Evolutionary conservation across 2,329 filamentous ascomycete species (phyloP), one percentile per base, ranked within the genome.

Genomic region (Pseudovirgaria hyperparasitica): DNA sequence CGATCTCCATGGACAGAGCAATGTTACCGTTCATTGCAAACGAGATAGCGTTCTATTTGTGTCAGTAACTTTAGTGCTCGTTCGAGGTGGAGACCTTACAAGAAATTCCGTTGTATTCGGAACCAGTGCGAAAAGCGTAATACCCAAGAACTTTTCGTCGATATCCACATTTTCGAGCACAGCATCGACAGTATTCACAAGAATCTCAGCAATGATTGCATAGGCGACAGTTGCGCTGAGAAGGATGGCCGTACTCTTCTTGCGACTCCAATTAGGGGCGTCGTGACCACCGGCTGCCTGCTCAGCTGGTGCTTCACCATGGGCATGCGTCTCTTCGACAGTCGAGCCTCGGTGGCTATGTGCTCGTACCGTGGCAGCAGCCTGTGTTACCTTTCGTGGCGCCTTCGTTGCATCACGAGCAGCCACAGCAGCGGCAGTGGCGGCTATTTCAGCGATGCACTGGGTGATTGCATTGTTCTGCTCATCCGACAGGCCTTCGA

Each of bases 1-100:
- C 90, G 41, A 98, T 98, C 50, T 98, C 90, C 90, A 98, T 98
- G 19, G 85, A 94, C 11, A 98, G 63, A 0, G 90, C 90, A 54
- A 98, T 96, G 54, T 98, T 98, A 33, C 90, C 90, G 48, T 98
- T 96, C 87, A 98, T 98, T 28, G 90, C 90, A 52, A 98, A 98
- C 1, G 86, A 94, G 33, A 98, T 98, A 50, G 87, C 90, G 55
- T 98, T 98, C 76, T 85, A 33, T 23, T 17, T 9, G 20, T 9
- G 11, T 22, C 12, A 11, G 15, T 9, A 23, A 19, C 23, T 27
- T 9, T 7, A 7, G 5, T 12, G 6, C 11, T 15, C 22, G 4
- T 22, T 5, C 6, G 12, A 6, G 14, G 5, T 10, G 6, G 6
- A 13, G 7, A 13, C 57, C 75, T 60, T 67, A 87, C 80, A 63